Evolutionary conservation across 2,329 filamentous ascomycete species (phyloP), one percentile per base, ranked within the genome.

Genomic region (Rutstroemia sp.): DNA sequence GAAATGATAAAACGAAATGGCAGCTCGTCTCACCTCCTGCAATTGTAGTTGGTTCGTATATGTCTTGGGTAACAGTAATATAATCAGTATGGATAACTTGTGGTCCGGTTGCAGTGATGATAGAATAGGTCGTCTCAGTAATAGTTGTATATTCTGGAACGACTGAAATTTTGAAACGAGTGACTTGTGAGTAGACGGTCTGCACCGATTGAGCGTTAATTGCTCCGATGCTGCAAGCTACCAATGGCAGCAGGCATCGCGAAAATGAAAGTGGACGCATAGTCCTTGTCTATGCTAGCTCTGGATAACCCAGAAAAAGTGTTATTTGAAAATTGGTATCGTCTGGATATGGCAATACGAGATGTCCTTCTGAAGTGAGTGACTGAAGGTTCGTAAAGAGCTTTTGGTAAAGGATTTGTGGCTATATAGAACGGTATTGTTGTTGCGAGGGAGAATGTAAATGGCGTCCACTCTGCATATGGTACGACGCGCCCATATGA

Each of bases 211-310:
- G 23, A 18, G 45, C 38, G 2, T 55, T 38, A 51, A 55, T 14
- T 25, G 41, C 23, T 44, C 46, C 45, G 21, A 54, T 55, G 41
- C 46, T 23, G 39, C 16, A 54, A 19, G 38, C 53, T 25, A 41
- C 46, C 4, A 55, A 38, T 42, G 49, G 46, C 38, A 51, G 46
- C 25, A 55, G 46, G 46, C 34, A 41, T 37, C 21, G 38, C 12
- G 47, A 48, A 44, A 55, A 41, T 37, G 46, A 50, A 55, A 27
- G 21, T 18, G 46, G 46, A 55, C 46, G 53, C 53, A 55, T 55
- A 18, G 53, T 55, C 53, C 53, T 44, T 44, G 19, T 45, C 46
- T 55, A 39, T 38, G 3, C 9, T 12, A 23, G 19, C 12, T 45
- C 19, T 21, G 12, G 25, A 23, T 37, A 55, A 44, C 46, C 45